Conservation (phyloP, 2,329 filamentous ascomycete species). For the Tolypocladium inflatum region DNA sequence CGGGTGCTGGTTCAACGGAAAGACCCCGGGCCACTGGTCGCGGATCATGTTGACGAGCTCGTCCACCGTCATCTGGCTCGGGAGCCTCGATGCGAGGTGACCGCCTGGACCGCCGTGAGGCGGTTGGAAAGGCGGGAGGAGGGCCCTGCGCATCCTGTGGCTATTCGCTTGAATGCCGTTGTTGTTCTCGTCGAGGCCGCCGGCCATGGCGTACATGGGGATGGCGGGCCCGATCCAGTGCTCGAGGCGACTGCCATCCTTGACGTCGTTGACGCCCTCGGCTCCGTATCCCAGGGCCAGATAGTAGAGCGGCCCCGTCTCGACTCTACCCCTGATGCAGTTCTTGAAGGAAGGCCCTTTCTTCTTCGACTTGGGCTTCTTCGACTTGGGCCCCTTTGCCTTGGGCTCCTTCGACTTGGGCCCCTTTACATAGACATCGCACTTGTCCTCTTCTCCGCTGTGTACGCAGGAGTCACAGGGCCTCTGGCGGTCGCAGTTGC, state of each 20-base stretch:
- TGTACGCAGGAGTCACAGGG: conserved; percentile 25
- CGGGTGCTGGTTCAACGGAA: neutral
- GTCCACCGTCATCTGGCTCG: neutral
- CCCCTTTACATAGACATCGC: conserved; percentile 3
- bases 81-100: neutral
- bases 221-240: conserved; percentile 15
- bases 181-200: conserved; percentile 1
- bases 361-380: neutral
- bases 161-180: conserved; percentile 2
- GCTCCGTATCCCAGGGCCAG: conserved; percentile 19
- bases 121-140: neutral
- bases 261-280: conserved; percentile 15
- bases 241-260: conserved; percentile 12
- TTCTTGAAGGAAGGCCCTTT: conserved; percentile 1
- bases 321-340: conserved; percentile 8
- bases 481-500: conserved; percentile 25
- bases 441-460: conserved; percentile 2
- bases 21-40: neutral
- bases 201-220: conserved; percentile 7
- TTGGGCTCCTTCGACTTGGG: neutral
- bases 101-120: conserved; percentile 1
- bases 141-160: neutral
- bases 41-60: neutral
- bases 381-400: no score
- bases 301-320: conserved; percentile 22